These are phyloP conservation scores for Polygonum aviculare DNA, from an alignment of 148 eudicot species.

Conservation along the genomic window DNA sequence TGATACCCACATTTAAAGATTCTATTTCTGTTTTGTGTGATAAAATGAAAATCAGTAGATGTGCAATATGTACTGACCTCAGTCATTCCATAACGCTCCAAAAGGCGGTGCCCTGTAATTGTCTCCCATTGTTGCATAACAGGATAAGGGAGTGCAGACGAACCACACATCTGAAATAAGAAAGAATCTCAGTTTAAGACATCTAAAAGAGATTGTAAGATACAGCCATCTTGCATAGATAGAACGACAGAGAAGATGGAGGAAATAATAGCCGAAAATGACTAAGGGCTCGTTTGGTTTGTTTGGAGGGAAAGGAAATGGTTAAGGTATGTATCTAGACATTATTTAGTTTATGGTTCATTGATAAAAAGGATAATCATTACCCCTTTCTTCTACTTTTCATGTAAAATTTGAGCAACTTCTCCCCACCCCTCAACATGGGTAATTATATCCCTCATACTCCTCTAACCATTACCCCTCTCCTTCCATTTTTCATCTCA, in stretches of 20 bases:
- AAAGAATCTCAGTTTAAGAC: not conserved
- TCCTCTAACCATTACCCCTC: too few relatives aligned
- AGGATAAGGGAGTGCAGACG: conserved; percentile 97
- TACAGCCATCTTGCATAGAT: not conserved
- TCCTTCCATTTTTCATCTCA: too few relatives aligned
- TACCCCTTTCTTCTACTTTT: too few relatives aligned
- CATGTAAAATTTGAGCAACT: too few relatives aligned
- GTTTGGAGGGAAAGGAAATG: too few relatives aligned
- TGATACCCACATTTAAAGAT: not conserved
- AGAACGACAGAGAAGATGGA: not conserved
- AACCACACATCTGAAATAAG: conserved; percentile 78
- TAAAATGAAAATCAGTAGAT: not conserved
- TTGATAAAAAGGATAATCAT: too few relatives aligned
- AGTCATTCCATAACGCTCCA: conserved; percentile 99
- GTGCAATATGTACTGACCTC: conserved; percentile 44
- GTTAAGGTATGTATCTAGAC: too few relatives aligned
- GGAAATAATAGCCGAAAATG: not conserved
- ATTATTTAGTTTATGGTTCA: too few relatives aligned
- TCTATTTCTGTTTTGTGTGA: not conserved
- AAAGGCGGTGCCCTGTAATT: conserved; percentile 79
- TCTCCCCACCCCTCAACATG: too few relatives aligned
- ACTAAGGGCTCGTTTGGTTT: too few relatives aligned
- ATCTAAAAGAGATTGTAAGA: not conserved
- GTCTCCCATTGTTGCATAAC: conserved; percentile 96
- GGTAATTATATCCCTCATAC: too few relatives aligned